These are phyloP conservation scores for Wallacemonas rigidus DNA, from an alignment of 208 protist species.

Conservation along the genomic window DNA sequence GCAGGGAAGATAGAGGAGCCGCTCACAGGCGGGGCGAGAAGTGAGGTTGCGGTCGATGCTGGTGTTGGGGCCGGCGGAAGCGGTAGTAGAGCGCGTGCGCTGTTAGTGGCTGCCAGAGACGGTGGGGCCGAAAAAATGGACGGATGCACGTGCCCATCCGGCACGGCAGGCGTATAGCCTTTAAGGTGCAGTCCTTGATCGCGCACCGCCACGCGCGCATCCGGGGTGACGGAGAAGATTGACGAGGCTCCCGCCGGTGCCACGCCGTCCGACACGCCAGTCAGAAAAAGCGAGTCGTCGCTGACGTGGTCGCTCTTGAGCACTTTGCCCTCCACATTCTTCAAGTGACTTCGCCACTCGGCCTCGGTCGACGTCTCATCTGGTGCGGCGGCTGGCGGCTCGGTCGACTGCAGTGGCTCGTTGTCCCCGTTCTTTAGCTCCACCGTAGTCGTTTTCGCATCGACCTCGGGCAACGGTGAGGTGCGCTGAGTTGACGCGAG, in stretches of 20 bases:
- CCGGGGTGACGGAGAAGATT: too few relatives aligned
- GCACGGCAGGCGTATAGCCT: not conserved
- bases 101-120: not conserved
- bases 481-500: not conserved
- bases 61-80: not conserved
- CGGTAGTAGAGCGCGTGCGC: not conserved
- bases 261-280: not conserved
- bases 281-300: constrained; percentile 1
- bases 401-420: not conserved
- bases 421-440: not conserved
- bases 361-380: constrained; percentile 11
- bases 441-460: not conserved
- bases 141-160: not conserved
- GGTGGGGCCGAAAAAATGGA: constrained; percentile 19
- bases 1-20: constrained; percentile 7
- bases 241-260: too few relatives aligned
- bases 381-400: constrained; percentile 1
- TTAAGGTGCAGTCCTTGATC: too few relatives aligned
- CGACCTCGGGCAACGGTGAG: too few relatives aligned
- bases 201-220: too few relatives aligned
- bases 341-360: constrained; percentile 47
- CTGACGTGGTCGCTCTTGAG: constrained; percentile 21
- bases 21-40: not conserved
- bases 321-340: constrained; percentile 52
- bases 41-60: not conserved